Evolutionary conservation across 306 rosid genomes (phyloP), one percentile per base, ranked within the genome.

Genomic region (Sindora glabra): DNA sequence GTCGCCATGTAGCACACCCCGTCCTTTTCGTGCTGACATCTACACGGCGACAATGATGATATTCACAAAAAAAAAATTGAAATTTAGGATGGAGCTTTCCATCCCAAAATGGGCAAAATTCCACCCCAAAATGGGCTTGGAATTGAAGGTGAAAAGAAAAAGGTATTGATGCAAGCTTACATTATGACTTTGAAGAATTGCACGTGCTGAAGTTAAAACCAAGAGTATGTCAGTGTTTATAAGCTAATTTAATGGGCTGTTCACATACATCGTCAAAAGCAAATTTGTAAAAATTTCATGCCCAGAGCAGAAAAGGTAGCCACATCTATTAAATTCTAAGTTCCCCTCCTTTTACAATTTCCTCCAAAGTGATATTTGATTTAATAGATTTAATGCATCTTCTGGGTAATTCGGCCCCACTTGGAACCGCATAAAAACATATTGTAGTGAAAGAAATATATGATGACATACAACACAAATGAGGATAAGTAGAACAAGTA

Each of bases 141-240:
- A n/a, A n/a, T n/a, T n/a, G n/a, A n/a, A 47, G 40, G 21, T 23
- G 62, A 26, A 59, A 21, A 67, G 50, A 54, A 29, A 29, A 72
- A 51, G 59, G 64, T n/a, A 37, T 13, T 53, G 25, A 49, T 64
- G 38, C 23, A 14, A 40, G 69, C 96, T 79, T 67, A 94, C 99
- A 77, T 52, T 80, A 64, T 82, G 95, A 78, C 64, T 82, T 79
- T 82, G 95, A 69, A 76, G 84, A 71, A 89, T 56, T 67, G 89
- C 78, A 32, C 71, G 87, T 15, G 95, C 90, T 2, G 97, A 86
- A 77, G 42, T 70, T 59, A 32, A 79, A 83, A 71, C 55, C 25
- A 67, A 72, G 42, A 34, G 63, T 30, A 42, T 13, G 24, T 74
- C 37, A 69, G 59, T 24, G 27, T 56, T 54, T 42, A 65, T 45